phyloP scores from a whole-genome alignment of 169 alveolate species.

The Plasmodium coatneyi region DNA sequence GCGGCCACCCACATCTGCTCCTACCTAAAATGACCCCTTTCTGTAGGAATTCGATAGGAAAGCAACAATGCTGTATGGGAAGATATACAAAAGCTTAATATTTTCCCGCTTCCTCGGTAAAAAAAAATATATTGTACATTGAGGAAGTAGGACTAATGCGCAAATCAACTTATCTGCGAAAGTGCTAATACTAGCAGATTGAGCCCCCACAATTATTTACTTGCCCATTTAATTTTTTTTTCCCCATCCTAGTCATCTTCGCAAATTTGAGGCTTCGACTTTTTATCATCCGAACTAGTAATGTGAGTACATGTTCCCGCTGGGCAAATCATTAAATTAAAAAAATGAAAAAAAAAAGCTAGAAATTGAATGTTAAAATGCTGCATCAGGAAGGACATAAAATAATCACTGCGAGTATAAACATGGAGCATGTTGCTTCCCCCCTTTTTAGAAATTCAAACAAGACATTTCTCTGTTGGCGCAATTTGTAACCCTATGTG shows the following conservation, averaged over 20 bases:
- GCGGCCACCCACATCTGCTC: not conserved
- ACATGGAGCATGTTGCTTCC: not conserved
- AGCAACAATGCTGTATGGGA: constrained; percentile 32
- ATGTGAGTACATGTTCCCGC: constrained; percentile 14
- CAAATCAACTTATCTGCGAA: not conserved
- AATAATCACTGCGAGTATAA: not conserved
- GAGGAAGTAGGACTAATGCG: not conserved
- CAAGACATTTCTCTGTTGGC: constrained; percentile 10
- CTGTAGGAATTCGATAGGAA: constrained; percentile 54
- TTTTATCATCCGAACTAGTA: constrained; percentile 56
- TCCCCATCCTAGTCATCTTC: constrained; percentile 11
- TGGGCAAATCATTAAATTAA: not conserved
- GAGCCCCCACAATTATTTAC: not conserved
- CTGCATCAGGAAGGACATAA: not conserved
- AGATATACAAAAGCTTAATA: constrained; percentile 32
- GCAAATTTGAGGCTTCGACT: constrained; percentile 28
- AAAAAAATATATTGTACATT: constrained; percentile 1
- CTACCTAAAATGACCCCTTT: not conserved
- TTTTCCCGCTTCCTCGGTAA: constrained; percentile 35
- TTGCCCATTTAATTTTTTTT: not conserved
- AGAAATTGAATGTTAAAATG: not conserved
- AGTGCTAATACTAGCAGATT: not conserved
- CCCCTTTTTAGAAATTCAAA: constrained; percentile 41
- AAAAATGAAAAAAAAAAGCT: not conserved
- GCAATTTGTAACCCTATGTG: constrained; percentile 42